A percentile compares a stretch with the other conserved stretches of the same genome.
phyloP scores from a whole-genome alignment of 805 yeast species.

The Metschnikowia aberdeeniae region DNA sequence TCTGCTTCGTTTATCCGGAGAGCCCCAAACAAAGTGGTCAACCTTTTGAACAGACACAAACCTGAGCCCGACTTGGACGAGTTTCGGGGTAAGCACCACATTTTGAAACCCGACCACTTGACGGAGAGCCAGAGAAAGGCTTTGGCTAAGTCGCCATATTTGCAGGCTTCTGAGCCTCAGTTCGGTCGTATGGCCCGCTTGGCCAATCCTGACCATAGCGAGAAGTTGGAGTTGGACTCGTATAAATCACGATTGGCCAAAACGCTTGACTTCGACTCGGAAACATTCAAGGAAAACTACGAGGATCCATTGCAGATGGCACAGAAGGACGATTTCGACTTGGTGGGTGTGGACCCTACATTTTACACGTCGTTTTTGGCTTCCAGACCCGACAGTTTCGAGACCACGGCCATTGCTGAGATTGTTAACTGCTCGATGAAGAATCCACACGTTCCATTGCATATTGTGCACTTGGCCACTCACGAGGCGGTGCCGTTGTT shows the following conservation, averaged over 20 bases:
- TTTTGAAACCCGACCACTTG: slow-evolving; percentile 28
- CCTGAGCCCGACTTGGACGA: slow-evolving; percentile 26
- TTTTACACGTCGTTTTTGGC: slow-evolving; percentile 70
- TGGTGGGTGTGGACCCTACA: slow-evolving; percentile 52
- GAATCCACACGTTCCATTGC: slow-evolving; percentile 64
- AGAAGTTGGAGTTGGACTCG: slow-evolving; percentile 8
- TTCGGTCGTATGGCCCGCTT: slow-evolving; percentile 42
- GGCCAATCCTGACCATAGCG: slow-evolving; percentile 30
- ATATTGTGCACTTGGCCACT: slow-evolving; percentile 88
- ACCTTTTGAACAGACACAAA: slow-evolving; percentile 22
- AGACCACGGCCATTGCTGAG: slow-evolving; percentile 74
- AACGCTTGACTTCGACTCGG: slow-evolving; percentile 17
- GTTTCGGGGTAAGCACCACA: slow-evolving; percentile 22
- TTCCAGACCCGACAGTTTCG: slow-evolving; percentile 86
- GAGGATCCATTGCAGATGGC: slow-evolving; percentile 42
- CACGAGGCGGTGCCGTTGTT: slow-evolving; percentile 77
- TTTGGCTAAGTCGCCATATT: slow-evolving; percentile 50
- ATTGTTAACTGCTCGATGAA: slow-evolving; percentile 59
- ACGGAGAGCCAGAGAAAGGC: slow-evolving; percentile 50
- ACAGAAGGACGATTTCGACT: slow-evolving; percentile 34
- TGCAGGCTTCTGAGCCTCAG: slow-evolving; percentile 59
- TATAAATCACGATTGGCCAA: slow-evolving; percentile 23
- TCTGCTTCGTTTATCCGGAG: slow-evolving; percentile 37
- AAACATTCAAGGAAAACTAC: slow-evolving; percentile 12
- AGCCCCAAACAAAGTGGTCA: slow-evolving; percentile 38